phyloP scores from a whole-genome alignment of 371 early-diverging fungal genomes.

The Lichtheimia ornata region DNA sequence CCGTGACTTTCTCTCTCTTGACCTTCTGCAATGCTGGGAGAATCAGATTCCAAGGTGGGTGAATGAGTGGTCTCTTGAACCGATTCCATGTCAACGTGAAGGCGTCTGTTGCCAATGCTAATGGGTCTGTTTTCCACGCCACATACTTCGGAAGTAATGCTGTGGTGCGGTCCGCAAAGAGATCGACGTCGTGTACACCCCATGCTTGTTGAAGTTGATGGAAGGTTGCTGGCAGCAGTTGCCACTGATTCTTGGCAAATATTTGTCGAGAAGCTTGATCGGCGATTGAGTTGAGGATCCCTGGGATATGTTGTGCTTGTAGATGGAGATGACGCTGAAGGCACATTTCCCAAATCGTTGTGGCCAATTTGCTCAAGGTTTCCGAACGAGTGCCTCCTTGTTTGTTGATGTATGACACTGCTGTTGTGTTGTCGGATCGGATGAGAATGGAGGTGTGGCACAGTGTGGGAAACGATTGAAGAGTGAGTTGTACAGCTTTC shows the following conservation, averaged over 20 bases:
- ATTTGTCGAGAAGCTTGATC: conserved; percentile 15
- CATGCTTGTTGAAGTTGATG: no score
- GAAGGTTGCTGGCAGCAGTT: no score
- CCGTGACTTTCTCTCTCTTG: no score
- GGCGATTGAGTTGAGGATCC: conserved; percentile 12
- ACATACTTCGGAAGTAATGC: no score
- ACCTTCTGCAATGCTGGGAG: no score
- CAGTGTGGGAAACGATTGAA: conserved; percentile 12
- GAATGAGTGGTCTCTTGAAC: no score
- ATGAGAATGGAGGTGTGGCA: conserved; percentile 18
- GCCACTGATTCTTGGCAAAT: conserved; percentile 6
- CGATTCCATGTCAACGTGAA: no score
- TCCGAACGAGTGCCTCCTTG: conserved; percentile 29
- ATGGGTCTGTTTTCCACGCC: no score
- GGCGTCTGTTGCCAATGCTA: no score
- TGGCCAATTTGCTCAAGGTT: conserved; percentile 18
- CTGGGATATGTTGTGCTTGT: conserved; percentile 26
- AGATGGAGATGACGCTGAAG: conserved; percentile 18
- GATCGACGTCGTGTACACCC: no score
- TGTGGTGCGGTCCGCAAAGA: no score
- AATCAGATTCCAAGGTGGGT: no score
- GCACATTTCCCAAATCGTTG: conserved; percentile 21
- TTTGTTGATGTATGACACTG: conserved; percentile 27
- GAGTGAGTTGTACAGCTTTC: conserved; percentile 15
- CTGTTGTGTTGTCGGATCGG: conserved; percentile 30